Percentiles rank a stretch among this genome's conserved stretches.
phyloP scores from a whole-genome alignment of 2,329 filamentous ascomycete species.

The Trichoderma pleuroti region DNA sequence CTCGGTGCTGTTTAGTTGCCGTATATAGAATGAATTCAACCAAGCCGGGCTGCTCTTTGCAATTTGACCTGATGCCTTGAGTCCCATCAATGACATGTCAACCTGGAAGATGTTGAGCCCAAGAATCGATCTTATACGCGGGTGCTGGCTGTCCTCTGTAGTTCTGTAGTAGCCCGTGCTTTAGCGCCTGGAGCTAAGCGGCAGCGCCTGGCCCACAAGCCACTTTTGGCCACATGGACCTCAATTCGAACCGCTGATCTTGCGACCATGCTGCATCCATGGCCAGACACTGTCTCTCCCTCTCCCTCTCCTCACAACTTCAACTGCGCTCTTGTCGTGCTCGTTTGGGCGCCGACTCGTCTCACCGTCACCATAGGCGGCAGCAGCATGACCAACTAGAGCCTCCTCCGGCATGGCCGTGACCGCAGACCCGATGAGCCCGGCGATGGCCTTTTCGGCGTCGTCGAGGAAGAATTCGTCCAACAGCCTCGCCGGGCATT shows the following conservation, averaged over 20 bases:
- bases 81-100: too few species aligned
- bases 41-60: not conserved
- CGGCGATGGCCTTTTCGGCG: slow-evolving; percentile 20
- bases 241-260: not conserved
- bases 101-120: too few species aligned
- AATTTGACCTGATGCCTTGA: not conserved
- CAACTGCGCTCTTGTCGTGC: not conserved
- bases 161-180: not conserved
- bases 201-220: not conserved
- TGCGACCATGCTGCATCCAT: not conserved
- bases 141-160: too few species aligned
- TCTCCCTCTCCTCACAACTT: not conserved
- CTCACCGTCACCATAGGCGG: not conserved
- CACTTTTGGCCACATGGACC: slow-evolving; percentile 14
- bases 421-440: slow-evolving; percentile 25
- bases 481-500: not conserved
- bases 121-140: too few species aligned
- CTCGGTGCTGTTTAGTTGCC: not conserved
- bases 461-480: slow-evolving; percentile 3
- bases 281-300: not conserved
- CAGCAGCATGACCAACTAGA: slow-evolving; percentile 8
- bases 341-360: not conserved
- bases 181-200: not conserved
- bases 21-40: not conserved
- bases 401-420: slow-evolving; percentile 25